Base-by-base conservation (phyloP, 257 asterid species). In the Orobanche coerulescens region DNA sequence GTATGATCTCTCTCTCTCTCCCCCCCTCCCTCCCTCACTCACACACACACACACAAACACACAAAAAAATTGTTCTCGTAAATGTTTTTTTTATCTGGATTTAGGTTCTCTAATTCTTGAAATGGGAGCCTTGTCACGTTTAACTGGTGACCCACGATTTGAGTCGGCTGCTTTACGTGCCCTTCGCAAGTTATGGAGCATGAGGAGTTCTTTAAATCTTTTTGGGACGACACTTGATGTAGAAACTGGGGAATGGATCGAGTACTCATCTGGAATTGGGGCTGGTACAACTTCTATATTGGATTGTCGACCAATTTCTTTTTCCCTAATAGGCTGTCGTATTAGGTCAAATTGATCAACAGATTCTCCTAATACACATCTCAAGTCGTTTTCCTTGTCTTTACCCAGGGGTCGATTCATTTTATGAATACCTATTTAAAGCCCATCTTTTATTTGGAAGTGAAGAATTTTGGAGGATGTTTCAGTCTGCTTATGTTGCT, bases 381-480 rank as follows among this genome's bases (percentile, higher is more conserved):
- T 67, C 19, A 37, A 13, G 11, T 49, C 64, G 54, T 54, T n/a
- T 33, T 43, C 31, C 43, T 58, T 65, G 37, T 58, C 60, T 71
- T 63, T 61, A 66, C 59, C 42, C 75, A 90, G 98, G 97, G 73
- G 95, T 92, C 68, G 98, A 92, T 78, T 92, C 95, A 4, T 88
- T 92, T 76, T 92, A 92, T 25, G 98, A 92, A 74, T 92, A 92
- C 75, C 83, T 88, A 23, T 75, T 92, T 55, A 92, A 92, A 77
- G 95, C 95, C 46, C 87, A 92, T 81, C 71, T 88, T 82, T 85
- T 92, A 75, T 92, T 92, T 47, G 98, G 98, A 69, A 84, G 75
- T 78, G 98, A 88, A 61, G 98, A 92, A 69, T 72, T 64, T 65
- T 92, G 98, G 98, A 81, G 84, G 79, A 92, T 88, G 97, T 92